Base-by-base conservation (phyloP, 2,329 filamentous ascomycete species). In the Elsinoe batatas region DNA sequence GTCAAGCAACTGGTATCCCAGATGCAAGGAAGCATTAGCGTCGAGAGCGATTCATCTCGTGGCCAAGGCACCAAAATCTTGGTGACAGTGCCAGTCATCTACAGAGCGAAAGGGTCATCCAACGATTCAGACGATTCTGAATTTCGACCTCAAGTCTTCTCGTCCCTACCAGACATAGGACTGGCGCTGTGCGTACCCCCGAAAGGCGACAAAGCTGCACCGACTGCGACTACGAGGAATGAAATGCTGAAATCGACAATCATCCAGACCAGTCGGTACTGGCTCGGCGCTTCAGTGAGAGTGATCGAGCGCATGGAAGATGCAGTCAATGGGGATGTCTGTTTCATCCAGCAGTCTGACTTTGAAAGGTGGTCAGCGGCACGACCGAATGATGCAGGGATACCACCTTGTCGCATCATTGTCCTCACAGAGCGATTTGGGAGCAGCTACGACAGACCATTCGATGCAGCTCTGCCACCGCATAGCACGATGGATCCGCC, bases 1-100 rank as follows among this genome's bases (percentile, higher is more conserved):
- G 67, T 69, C 20, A 64, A 64, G 26, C 59, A 64, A 10, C 59
- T 70, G 7, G 63, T 65, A 2, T 58, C 63, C 8, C 57, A 62
- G 8, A 56, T 69, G 8, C 58, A 57, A 5, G 67, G 61, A 3
- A 58, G 56, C 2, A 63, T 69, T n/a, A 22, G 61, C 1, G 58
- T 68, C 2, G 56, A 64, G 10, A 68, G 65, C 58, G 60, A 32
- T 4, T 20, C 18, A 3, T n/a, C 62, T 37, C 40, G 58, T 2
- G 61, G 57, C 7, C 57, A 61, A 36, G 65, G 64, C 8, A 62
- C 63, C 6, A 61, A 60, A n/a, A 59, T 64, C 12, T 12, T 43
- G 1, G 37, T 54, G 2, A 26, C 17, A 3, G 17, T 56, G 6
- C 40, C 53, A 3, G 20, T 49, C 13, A 5, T 10, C 11, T 43